Percentiles rank a stretch among this genome's conserved stretches.
Evolutionary conservation across 257 asterid species (phyloP).

Genomic region (Primulina eburnea): DNA sequence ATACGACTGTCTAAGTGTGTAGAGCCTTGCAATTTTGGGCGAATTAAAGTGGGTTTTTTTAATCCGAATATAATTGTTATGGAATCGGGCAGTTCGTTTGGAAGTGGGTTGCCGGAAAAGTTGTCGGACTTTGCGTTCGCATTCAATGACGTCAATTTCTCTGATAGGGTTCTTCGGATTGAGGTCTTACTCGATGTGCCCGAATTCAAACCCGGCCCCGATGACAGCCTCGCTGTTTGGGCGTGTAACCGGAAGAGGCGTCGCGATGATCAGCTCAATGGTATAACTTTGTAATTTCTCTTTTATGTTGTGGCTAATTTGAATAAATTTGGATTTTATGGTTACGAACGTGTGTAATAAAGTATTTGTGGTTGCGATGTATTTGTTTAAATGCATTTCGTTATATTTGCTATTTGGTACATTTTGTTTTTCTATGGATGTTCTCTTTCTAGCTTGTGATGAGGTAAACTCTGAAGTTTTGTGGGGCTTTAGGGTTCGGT

Average conservation of each 20-base stretch:
- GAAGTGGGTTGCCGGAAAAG: slow-evolving; percentile 32
- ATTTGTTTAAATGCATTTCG: background rate
- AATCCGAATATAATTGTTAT: background rate
- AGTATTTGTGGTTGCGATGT: background rate
- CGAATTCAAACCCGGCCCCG: slow-evolving; percentile 46
- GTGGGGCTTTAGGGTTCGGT: background rate
- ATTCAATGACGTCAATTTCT: slow-evolving; percentile 68
- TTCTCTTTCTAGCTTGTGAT: background rate
- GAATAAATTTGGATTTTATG: background rate
- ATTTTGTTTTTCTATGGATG: too few relatives aligned
- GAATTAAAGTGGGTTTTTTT: background rate
- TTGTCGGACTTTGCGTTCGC: slow-evolving; percentile 62
- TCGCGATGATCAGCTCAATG: slow-evolving; percentile 54
- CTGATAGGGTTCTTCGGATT: slow-evolving; percentile 57
- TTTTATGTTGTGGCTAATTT: background rate
- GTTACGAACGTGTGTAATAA: background rate
- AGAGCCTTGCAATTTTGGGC: background rate
- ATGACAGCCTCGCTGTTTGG: slow-evolving; percentile 48
- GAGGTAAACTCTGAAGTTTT: background rate
- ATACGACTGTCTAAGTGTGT: background rate
- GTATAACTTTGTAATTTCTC: slow-evolving; percentile 25
- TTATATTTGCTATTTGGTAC: background rate
- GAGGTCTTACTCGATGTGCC: slow-evolving; percentile 36
- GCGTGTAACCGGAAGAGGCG: slow-evolving; percentile 73
- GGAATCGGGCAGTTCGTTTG: slow-evolving; percentile 20